Evolutionary conservation across 768 basidiomycete species (phyloP).

Genomic region (Mycena pura): DNA sequence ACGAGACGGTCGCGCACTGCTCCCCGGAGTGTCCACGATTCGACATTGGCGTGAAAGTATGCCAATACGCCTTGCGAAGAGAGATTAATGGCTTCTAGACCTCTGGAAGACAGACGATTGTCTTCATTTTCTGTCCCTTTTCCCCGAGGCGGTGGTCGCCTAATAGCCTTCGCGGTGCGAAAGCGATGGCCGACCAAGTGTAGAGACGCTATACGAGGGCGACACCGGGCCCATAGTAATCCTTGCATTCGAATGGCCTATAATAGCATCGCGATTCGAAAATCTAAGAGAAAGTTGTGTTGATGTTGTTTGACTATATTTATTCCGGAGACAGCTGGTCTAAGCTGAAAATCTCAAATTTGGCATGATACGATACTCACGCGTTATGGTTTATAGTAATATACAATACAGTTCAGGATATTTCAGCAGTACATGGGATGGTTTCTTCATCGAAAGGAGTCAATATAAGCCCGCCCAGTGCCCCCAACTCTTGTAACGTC

Average conservation of each 20-base stretch:
- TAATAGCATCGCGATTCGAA: not conserved
- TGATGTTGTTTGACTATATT: not conserved
- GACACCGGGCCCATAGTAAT: conserved; percentile 8
- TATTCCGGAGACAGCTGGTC: not conserved
- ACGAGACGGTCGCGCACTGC: conserved; percentile 18
- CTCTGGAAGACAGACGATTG: not conserved
- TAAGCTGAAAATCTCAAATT: too few relatives aligned
- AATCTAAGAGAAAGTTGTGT: not conserved
- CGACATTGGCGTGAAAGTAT: conserved; percentile 9
- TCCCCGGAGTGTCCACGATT: not conserved
- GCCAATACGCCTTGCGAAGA: not conserved
- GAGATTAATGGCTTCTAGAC: not conserved
- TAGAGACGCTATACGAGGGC: not conserved
- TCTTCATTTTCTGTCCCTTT: not conserved
- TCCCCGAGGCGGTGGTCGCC: too few relatives aligned
- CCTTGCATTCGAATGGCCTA: conserved; percentile 1
- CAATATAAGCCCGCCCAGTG: conserved; percentile 40
- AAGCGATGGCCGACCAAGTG: conserved; percentile 5
- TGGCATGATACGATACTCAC: too few relatives aligned
- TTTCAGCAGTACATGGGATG: not conserved
- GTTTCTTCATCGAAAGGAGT: not conserved
- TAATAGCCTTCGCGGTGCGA: not conserved
- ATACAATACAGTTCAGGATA: too few relatives aligned
- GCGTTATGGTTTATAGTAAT: too few relatives aligned
- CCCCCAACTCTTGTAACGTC: conserved; percentile 67